Base-by-base conservation (phyloP, 202 grass and related monocot genomes). In the Digitaria exilis region DNA sequence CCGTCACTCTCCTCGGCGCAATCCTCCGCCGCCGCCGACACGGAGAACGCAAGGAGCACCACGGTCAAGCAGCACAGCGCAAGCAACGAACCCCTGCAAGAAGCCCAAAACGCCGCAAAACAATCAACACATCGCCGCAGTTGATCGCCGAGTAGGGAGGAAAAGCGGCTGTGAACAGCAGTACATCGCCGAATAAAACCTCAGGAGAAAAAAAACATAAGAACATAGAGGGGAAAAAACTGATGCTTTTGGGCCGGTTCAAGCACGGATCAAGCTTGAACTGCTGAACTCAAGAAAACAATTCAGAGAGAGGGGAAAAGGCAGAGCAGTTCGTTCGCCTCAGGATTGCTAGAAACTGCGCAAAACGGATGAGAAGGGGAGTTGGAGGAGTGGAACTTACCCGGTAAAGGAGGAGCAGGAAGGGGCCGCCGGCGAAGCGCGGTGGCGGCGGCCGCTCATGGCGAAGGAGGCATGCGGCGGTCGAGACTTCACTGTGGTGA, bases 401-500 rank as follows among this genome's bases (percentile, higher is more conserved):
- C 80, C 45, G 66, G 54, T 22, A 46, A 70, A 15, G 43, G 67
- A 68, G 68, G 34, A 75, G 75, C 5, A 15, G 62, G 44, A 55
- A 76, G 41, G 76, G 35, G 63, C 70, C 84, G 45, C 13, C 69
- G 76, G 63, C 62, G 63, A 64, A 41, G 54, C 57, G 56, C 79
- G 19, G 79, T 76, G 87, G 65, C 81, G 73, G 72, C 60, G 28
- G 60, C 35, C 41, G 82, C 71, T 73, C 78, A 85, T 85, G 78
- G 51, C 17, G 84, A 72, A 65, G 80, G 62, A 59, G 78, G 37
- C 77, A 88, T 74, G 71, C 49, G 65, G 69, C 59, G 57, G 80
- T 41, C 69, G 68, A 90, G 84, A 87, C 84, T 92, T 78, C 79
- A 90, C 65, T 69, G 75, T 58, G 69, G 82, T 34, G 66, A 80